Conservation (phyloP, 1,284 basidiomycete genomes). For the Polyporus tsugae region DNA sequence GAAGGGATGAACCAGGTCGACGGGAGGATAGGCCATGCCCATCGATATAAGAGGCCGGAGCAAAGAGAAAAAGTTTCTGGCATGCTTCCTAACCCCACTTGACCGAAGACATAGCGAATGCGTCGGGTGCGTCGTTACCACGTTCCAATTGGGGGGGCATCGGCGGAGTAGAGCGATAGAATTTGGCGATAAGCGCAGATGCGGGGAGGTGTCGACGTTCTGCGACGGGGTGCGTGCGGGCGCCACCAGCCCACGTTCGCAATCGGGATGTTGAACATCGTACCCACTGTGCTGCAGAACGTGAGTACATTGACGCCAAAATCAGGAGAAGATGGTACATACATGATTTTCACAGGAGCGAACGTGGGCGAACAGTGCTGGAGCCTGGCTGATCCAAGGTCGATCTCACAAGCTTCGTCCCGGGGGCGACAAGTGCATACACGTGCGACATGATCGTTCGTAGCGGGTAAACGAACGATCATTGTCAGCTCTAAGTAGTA, state of each 20-base stretch:
- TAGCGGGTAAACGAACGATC: not conserved
- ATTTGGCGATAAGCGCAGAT: conserved; percentile 13
- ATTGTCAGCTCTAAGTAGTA: not conserved
- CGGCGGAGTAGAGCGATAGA: conserved; percentile 8
- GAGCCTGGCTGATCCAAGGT: not conserved
- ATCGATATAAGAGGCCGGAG: conserved; percentile 19
- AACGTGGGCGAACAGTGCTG: conserved; percentile 6
- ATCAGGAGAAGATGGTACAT: not conserved
- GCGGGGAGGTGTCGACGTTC: not conserved
- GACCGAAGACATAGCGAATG: conserved; percentile 8
- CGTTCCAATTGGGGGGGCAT: conserved; percentile 14
- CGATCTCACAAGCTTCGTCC: not conserved
- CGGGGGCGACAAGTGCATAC: not conserved
- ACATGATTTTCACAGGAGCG: conserved; percentile 1
- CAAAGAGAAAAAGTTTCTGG: not conserved
- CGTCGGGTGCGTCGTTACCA: conserved; percentile 17
- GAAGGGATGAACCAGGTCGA: conserved; percentile 7
- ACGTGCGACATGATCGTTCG: not conserved
- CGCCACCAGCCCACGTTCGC: conserved; percentile 26
- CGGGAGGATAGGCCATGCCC: not conserved
- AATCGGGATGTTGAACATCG: not conserved
- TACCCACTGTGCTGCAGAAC: not conserved
- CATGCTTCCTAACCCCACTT: conserved; percentile 8
- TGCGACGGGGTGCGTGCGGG: not conserved
- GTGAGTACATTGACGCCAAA: not conserved